These are phyloP conservation scores for Paecilomyces fulvus DNA, from an alignment of 2,329 filamentous ascomycete species.

Conservation along the genomic window DNA sequence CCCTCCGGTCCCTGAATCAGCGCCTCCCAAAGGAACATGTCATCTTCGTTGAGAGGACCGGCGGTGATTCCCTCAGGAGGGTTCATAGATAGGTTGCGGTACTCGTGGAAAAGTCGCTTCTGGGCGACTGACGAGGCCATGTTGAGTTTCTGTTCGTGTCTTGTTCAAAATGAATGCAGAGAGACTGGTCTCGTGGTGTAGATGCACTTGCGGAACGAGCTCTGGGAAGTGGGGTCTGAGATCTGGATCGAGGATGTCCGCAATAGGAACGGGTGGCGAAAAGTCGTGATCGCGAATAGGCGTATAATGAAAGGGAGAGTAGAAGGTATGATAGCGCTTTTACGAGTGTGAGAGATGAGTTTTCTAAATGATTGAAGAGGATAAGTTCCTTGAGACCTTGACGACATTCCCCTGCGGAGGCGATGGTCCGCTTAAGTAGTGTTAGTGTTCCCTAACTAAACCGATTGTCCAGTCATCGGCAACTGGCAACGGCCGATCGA, in stretches of 20 bases:
- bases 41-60: conserved; percentile 85
- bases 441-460: not conserved
- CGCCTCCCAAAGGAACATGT: conserved; percentile 93
- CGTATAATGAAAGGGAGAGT: not conserved
- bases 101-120: conserved; percentile 88
- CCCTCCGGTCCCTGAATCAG: conserved; percentile 91
- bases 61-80: conserved; percentile 97
- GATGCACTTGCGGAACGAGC: not conserved
- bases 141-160: not conserved
- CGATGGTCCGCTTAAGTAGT: not conserved
- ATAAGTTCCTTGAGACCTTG: not conserved
- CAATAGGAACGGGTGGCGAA: not conserved
- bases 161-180: not conserved
- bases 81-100: conserved; percentile 85
- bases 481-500: not conserved
- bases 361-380: not conserved
- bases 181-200: not conserved
- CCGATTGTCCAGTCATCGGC: not conserved
- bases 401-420: not conserved
- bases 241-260: not conserved
- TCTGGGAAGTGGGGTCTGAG: not conserved
- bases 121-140: conserved; percentile 49
- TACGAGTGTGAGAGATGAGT: not conserved
- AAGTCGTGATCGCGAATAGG: not conserved
- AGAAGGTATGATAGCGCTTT: not conserved